phyloP scores from a whole-genome alignment of 1,284 basidiomycete genomes.

The Sphaerobolus stellatus region DNA sequence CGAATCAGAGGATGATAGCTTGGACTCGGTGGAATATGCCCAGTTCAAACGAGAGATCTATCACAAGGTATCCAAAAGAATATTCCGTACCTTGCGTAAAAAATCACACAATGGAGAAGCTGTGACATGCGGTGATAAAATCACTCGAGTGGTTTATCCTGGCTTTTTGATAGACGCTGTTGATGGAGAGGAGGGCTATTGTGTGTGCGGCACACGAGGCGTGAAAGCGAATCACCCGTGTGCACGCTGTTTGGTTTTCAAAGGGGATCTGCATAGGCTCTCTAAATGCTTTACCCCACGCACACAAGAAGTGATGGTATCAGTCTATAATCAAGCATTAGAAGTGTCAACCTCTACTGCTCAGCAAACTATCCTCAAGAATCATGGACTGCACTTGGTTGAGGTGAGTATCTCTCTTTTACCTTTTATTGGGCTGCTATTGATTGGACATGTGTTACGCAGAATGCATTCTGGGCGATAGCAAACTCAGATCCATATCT shows the following conservation, averaged over 20 bases:
- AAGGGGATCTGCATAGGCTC: conserved; percentile 21
- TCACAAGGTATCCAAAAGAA: conserved; percentile 21
- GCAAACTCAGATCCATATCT: neutral
- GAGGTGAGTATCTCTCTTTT: conserved; percentile 18
- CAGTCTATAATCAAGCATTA: conserved; percentile 19
- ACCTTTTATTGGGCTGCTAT: neutral
- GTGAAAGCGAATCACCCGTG: conserved; percentile 28
- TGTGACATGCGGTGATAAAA: conserved; percentile 23
- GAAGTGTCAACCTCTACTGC: conserved; percentile 8
- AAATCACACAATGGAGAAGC: conserved; percentile 25
- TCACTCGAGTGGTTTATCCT: conserved; percentile 24
- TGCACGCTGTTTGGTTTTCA: conserved; percentile 25
- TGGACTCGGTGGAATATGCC: conserved; percentile 21
- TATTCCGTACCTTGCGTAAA: conserved; percentile 21
- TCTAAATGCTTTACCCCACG: neutral
- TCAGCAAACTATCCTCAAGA: conserved; percentile 23
- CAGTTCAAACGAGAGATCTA: conserved; percentile 29
- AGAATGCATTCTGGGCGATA: neutral
- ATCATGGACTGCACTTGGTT: conserved; percentile 27
- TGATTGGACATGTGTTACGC: neutral
- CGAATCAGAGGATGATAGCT: conserved; percentile 13
- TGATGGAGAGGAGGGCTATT: conserved; percentile 30
- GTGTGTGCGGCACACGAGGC: conserved; percentile 24
- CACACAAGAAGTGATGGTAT: conserved; percentile 6
- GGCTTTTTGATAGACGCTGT: conserved; percentile 29